A percentile compares a stretch with the other conserved stretches of the same genome.
Evolutionary conservation across 495 filamentous ascomycete species (phyloP).

Genomic region (Trichocladium antarcticum): DNA sequence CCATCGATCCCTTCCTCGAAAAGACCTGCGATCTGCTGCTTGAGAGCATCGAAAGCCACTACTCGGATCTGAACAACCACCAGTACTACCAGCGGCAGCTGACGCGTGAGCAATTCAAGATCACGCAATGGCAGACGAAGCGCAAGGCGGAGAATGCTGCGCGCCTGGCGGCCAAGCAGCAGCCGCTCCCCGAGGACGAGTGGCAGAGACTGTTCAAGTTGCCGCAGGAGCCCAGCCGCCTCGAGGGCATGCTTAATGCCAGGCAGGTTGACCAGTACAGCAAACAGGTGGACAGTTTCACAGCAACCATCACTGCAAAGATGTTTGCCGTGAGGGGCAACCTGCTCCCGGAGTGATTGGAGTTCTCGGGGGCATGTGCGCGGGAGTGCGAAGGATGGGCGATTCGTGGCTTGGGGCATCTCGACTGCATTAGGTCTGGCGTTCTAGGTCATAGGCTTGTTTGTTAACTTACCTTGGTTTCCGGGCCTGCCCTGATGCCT

Average conservation of each 20-base stretch:
- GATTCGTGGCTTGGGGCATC: constrained; percentile 7
- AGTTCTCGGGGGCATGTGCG: not conserved
- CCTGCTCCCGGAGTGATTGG: constrained; percentile 39
- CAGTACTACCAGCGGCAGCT: constrained; percentile 96
- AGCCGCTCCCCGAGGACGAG: constrained; percentile 85
- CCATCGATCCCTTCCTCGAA: constrained; percentile 96
- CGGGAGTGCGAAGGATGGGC: constrained; percentile 2
- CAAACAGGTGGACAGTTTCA: constrained; percentile 93
- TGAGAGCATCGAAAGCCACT: constrained; percentile 92
- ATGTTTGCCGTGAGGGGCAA: constrained; percentile 93
- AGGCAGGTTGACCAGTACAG: constrained; percentile 97
- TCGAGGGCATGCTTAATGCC: constrained; percentile 87
- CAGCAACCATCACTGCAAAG: constrained; percentile 79
- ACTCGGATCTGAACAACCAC: constrained; percentile 97
- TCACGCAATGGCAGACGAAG: constrained; percentile 89
- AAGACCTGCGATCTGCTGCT: constrained; percentile 93
- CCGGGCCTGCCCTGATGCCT: constrained; percentile 11
- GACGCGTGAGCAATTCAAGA: constrained; percentile 92
- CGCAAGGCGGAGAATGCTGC: constrained; percentile 87
- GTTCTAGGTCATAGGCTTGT: constrained; percentile 22
- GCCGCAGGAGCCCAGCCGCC: constrained; percentile 78
- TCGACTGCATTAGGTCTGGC: constrained; percentile 27
- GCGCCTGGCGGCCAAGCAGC: constrained; percentile 75
- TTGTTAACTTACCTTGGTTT: constrained; percentile 16
- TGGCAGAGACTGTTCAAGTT: constrained; percentile 98